Evolutionary conservation across 495 filamentous ascomycete species (phyloP).

Genomic region (Aspergillus funiculosus): DNA sequence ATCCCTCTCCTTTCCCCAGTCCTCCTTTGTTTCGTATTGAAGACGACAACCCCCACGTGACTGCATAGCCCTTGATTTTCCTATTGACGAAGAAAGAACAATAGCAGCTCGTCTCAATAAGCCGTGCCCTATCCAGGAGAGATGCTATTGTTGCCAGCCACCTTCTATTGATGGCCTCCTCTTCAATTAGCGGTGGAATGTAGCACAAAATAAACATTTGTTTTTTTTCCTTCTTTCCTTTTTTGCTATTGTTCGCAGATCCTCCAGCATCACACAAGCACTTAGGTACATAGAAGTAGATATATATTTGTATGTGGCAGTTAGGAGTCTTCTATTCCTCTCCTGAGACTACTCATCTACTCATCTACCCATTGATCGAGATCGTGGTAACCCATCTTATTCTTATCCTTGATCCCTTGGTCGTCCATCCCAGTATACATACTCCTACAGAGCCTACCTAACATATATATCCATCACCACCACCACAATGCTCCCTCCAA

Average conservation of each 20-base stretch:
- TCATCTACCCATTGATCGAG: no score
- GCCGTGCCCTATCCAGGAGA: neutral
- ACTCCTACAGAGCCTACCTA: no score
- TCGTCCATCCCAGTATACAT: no score
- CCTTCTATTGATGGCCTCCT: constrained; percentile 9
- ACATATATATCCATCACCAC: no score
- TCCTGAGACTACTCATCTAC: no score
- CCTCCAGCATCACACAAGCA: no score
- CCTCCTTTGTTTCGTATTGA: neutral
- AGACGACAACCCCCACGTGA: constrained; percentile 18
- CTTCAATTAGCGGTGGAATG: neutral
- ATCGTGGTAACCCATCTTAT: no score
- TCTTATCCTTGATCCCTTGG: no score
- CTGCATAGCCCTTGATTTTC: constrained; percentile 9
- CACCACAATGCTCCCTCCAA: no score
- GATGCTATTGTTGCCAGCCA: constrained; percentile 12
- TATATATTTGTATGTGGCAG: no score
- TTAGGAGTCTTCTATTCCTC: no score
- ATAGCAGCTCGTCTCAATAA: constrained; percentile 20
- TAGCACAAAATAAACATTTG: neutral
- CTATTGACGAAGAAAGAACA: constrained; percentile 23
- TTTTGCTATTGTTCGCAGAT: constrained; percentile 7
- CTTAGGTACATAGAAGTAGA: no score
- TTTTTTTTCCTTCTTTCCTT: neutral
- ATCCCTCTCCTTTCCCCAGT: neutral